A percentile compares a stretch with the other conserved stretches of the same genome.
These are phyloP conservation scores for Friedmanniomyces simplex DNA, from an alignment of 495 filamentous ascomycete species.

Conservation along the genomic window DNA sequence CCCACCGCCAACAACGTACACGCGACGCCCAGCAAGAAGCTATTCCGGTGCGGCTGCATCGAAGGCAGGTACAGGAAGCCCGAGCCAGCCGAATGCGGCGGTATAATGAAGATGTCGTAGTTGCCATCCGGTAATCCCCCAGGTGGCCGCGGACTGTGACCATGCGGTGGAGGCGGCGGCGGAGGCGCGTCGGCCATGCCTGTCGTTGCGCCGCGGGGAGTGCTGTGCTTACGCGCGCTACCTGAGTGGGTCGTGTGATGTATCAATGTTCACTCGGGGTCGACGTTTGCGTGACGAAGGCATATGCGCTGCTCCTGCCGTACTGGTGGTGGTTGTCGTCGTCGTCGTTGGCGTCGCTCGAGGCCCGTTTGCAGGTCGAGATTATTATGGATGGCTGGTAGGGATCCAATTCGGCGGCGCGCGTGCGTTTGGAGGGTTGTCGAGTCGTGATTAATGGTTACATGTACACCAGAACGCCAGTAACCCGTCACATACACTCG, in stretches of 20 bases:
- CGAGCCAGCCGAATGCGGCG: conserved; percentile 78
- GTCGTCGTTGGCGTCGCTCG: background rate
- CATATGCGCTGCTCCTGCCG: conserved; percentile 13
- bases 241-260: conserved; percentile 8
- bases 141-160: conserved; percentile 26
- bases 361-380: background rate
- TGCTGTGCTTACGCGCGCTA: background rate
- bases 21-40: conserved; percentile 76
- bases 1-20: conserved; percentile 59
- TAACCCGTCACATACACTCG: too few relatives aligned
- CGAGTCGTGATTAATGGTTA: too few relatives aligned
- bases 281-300: conserved; percentile 11
- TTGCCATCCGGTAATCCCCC: conserved; percentile 63
- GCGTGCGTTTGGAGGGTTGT: too few relatives aligned
- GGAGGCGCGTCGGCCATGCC: conserved; percentile 21
- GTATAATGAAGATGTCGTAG: conserved; percentile 96
- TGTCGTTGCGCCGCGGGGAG: too few relatives aligned
- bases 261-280: conserved; percentile 8
- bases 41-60: conserved; percentile 72
- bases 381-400: background rate
- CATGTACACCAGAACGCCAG: too few relatives aligned
- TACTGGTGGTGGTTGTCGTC: background rate
- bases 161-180: conserved; percentile 32
- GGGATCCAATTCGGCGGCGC: background rate
- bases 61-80: conserved; percentile 94